phyloP scores from a whole-genome alignment of 2,329 filamentous ascomycete species.

The Colletotrichum sp. region DNA sequence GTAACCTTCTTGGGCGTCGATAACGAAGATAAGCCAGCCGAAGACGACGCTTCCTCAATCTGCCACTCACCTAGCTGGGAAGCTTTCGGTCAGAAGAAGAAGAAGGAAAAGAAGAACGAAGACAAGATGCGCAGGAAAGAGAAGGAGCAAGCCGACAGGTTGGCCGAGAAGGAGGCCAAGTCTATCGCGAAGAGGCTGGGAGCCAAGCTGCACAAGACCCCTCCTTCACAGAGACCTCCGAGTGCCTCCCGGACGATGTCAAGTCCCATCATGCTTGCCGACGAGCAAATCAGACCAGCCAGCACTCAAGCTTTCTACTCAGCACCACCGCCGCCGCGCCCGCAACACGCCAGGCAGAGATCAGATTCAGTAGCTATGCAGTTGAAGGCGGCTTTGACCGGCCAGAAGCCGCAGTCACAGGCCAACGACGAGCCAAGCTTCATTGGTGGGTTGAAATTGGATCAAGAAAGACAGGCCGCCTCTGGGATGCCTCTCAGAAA shows the following conservation, averaged over 20 bases:
- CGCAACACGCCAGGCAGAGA: conserved; percentile 6
- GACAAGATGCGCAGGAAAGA: conserved; percentile 46
- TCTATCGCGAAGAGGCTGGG: conserved; percentile 38
- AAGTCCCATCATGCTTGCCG: conserved; percentile 3
- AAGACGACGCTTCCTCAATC: conserved; percentile 53
- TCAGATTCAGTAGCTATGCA: conserved; percentile 23
- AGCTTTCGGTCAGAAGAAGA: conserved; percentile 57
- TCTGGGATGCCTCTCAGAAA: neutral
- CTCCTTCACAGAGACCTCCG: conserved; percentile 26
- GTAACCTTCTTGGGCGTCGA: conserved; percentile 44
- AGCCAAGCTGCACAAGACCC: conserved; percentile 43
- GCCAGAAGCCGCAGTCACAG: conserved; percentile 14
- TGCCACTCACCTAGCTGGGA: conserved; percentile 70
- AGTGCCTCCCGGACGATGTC: conserved; percentile 13
- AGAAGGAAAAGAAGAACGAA: conserved; percentile 56
- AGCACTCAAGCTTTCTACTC: conserved; percentile 13
- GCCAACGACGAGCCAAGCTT: conserved; percentile 35
- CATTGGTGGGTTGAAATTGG: conserved; percentile 46
- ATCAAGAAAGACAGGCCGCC: conserved; percentile 40
- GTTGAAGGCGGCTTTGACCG: conserved; percentile 17
- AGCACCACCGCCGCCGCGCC: neutral
- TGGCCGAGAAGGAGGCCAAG: conserved; percentile 39
- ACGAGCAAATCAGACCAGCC: conserved; percentile 1
- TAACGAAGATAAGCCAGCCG: conserved; percentile 36
- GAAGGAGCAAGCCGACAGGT: conserved; percentile 39